These are phyloP conservation scores for Antitrichia curtipendula DNA, from an alignment of 225 moss, liverwort and hornwort genomes.

Conservation along the genomic window DNA sequence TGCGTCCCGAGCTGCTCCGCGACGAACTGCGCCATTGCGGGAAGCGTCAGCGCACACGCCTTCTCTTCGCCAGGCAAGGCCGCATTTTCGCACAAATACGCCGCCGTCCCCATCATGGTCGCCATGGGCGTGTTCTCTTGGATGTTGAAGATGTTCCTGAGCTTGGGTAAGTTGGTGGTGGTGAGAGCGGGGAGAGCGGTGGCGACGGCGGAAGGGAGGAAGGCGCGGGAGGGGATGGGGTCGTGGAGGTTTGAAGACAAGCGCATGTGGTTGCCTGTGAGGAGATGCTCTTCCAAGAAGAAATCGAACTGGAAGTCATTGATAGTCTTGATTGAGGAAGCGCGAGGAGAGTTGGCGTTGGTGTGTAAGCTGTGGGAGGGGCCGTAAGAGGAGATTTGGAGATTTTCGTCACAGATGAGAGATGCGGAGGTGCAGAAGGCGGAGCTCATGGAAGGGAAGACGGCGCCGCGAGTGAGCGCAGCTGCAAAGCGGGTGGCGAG, in stretches of 20 bases:
- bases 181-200: constrained; percentile 5
- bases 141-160: constrained; percentile 23
- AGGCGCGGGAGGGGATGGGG: constrained; percentile 24
- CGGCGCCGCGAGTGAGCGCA: constrained; percentile 15
- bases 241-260: constrained; percentile 19
- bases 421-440: constrained; percentile 16
- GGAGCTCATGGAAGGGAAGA: constrained; percentile 17
- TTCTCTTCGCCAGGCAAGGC: constrained; percentile 29
- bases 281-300: constrained; percentile 17
- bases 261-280: neutral
- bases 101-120: constrained; percentile 33
- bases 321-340: constrained; percentile 21
- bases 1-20: constrained; percentile 12
- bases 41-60: constrained; percentile 10
- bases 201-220: constrained; percentile 21
- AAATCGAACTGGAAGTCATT: constrained; percentile 52
- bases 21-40: constrained; percentile 42
- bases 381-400: constrained; percentile 15
- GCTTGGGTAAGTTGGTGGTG: constrained; percentile 12
- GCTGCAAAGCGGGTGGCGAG: constrained; percentile 9
- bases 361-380: neutral
- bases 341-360: neutral
- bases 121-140: constrained; percentile 10
- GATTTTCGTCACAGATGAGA: constrained; percentile 15
- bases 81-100: constrained; percentile 20